These are phyloP conservation scores for Cutaneotrichosporon cyanovorans DNA, from an alignment of 1,284 basidiomycete species.

Conservation along the genomic window DNA sequence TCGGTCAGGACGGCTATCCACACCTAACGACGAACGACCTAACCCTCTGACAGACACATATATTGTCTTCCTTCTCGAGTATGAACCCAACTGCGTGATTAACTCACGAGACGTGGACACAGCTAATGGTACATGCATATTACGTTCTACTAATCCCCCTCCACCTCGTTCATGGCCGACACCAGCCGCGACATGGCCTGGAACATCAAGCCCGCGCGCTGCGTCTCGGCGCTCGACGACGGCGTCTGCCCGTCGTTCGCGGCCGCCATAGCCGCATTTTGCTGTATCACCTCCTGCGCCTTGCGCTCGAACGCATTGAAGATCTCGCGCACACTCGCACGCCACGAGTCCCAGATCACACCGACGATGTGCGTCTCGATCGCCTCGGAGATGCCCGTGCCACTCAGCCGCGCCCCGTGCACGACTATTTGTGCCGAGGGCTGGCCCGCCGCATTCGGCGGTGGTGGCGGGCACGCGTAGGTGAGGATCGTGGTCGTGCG, in stretches of 20 bases:
- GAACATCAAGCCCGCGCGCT: conserved; percentile 43
- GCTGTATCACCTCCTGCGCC: conserved; percentile 40
- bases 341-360: conserved; percentile 45
- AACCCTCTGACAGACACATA: too few species aligned
- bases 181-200: conserved; percentile 41
- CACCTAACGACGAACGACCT: too few species aligned
- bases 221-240: conserved; percentile 32
- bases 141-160: conserved; percentile 21
- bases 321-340: conserved; percentile 41
- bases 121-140: too few species aligned
- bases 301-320: conserved; percentile 39
- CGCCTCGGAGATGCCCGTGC: conserved; percentile 42
- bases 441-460: conserved; percentile 31
- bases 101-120: too few species aligned
- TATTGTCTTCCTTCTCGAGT: too few species aligned
- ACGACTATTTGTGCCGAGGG: conserved; percentile 38
- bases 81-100: too few species aligned
- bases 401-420: conserved; percentile 38
- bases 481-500: conserved; percentile 44
- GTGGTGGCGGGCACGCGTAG: conserved; percentile 36
- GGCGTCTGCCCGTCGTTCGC: conserved; percentile 9
- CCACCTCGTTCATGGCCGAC: conserved; percentile 45
- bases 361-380: conserved; percentile 46
- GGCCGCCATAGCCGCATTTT: conserved; percentile 18
- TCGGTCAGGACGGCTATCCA: too few species aligned